Evolutionary conservation across 2,329 filamentous ascomycete species (phyloP).

Genomic region (Phialophora chinensis): DNA sequence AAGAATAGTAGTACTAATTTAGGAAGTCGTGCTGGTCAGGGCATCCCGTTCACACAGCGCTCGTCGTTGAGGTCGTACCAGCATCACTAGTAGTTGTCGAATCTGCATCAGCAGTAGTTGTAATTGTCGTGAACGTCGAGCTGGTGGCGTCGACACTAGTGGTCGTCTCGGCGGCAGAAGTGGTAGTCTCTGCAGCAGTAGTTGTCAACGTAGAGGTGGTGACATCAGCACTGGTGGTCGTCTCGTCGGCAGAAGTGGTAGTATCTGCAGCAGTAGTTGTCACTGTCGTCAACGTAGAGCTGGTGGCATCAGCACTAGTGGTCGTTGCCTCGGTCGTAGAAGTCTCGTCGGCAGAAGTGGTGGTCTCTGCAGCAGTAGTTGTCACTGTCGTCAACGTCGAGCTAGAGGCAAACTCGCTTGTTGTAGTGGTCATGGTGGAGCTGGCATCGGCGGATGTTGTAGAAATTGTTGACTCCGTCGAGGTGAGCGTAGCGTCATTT

Average conservation of each 20-base stretch:
- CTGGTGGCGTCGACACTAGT: no score
- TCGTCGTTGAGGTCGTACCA: slow-evolving; percentile 8
- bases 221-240: neutral
- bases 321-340: slow-evolving; percentile 3
- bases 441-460: slow-evolving; percentile 1
- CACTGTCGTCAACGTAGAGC: neutral
- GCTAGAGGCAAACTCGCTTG: neutral
- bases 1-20: slow-evolving; percentile 20
- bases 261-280: neutral
- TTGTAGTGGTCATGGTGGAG: neutral
- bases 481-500: neutral
- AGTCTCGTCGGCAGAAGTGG: neutral
- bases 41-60: neutral
- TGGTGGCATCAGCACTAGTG: neutral
- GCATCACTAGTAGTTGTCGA: neutral
- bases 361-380: neutral
- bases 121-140: neutral
- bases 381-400: neutral
- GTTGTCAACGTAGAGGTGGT: slow-evolving; percentile 5
- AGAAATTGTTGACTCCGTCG: slow-evolving; percentile 1
- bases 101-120: neutral
- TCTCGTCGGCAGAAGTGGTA: neutral
- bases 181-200: neutral
- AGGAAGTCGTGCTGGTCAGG: slow-evolving; percentile 11
- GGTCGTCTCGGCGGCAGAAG: neutral